These are phyloP conservation scores for Sisymbrium altissimum DNA, from an alignment of 345 rosid genomes.

Conservation along the genomic window DNA sequence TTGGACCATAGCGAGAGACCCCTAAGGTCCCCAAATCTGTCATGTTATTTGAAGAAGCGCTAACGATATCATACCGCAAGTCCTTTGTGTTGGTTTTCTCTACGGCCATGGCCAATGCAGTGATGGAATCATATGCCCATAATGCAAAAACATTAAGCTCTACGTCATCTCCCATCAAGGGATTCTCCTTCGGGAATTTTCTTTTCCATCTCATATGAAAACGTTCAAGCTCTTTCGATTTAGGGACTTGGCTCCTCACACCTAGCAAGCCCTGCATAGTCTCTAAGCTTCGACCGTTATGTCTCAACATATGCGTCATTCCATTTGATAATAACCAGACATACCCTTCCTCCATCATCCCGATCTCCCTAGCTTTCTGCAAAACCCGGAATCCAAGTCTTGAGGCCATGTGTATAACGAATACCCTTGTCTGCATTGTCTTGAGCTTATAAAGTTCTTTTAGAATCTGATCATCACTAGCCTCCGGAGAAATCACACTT, in stretches of 20 bases:
- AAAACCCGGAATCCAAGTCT: constrained; percentile 38
- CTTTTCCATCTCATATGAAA: constrained; percentile 32
- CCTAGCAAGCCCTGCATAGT: constrained; percentile 35
- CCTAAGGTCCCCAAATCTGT: constrained; percentile 14
- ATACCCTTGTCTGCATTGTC: constrained; percentile 56
- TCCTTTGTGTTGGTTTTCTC: constrained; percentile 15
- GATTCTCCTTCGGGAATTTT: background rate
- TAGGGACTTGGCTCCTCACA: constrained; percentile 23
- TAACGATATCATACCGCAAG: background rate
- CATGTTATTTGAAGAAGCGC: background rate
- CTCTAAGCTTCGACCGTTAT: background rate
- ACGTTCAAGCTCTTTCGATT: constrained; percentile 9
- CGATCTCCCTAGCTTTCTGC: constrained; percentile 36
- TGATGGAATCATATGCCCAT: constrained; percentile 44
- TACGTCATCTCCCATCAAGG: background rate
- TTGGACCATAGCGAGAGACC: constrained; percentile 29
- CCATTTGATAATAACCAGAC: constrained; percentile 47
- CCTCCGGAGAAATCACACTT: constrained; percentile 33
- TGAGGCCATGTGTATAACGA: constrained; percentile 46
- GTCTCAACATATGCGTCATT: constrained; percentile 17
- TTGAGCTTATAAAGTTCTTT: constrained; percentile 43
- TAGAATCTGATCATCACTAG: constrained; percentile 40
- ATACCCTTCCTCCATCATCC: constrained; percentile 62
- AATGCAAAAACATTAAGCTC: constrained; percentile 12
- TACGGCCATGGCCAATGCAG: constrained; percentile 40